Conservation (phyloP, 2,329 filamentous ascomycete genomes). For the Aulographum hederae region DNA sequence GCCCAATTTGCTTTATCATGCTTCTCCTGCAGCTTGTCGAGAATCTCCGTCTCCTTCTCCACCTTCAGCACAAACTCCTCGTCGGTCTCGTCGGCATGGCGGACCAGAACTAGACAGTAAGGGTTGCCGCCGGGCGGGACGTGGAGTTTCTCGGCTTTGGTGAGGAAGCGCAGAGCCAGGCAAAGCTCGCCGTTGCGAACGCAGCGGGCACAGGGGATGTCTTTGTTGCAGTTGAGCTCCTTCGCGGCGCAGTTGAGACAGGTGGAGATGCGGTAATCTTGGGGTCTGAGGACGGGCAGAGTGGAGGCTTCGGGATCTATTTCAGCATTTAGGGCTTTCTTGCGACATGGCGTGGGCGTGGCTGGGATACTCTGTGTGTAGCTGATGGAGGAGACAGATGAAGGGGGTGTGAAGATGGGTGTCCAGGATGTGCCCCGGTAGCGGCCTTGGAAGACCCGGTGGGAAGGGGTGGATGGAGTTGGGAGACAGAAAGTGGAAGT, state of each 20-base stretch:
- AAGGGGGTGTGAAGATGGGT: neutral
- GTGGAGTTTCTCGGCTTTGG: too few relatives aligned
- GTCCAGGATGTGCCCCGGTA: neutral
- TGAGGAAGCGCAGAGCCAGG: conserved; percentile 4
- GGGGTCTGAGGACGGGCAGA: neutral
- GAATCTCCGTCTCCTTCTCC: conserved; percentile 1
- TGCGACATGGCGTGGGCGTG: neutral
- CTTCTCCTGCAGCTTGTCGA: conserved; percentile 3
- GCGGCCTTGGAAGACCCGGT: neutral
- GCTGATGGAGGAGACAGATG: neutral
- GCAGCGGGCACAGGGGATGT: conserved; percentile 4
- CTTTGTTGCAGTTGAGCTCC: conserved; percentile 2
- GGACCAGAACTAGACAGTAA: conserved; percentile 1
- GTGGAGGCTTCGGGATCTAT: neutral
- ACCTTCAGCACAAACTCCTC: conserved; percentile 2
- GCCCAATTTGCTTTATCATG: conserved; percentile 3
- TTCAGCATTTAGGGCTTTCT: neutral
- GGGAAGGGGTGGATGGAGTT: too few relatives aligned
- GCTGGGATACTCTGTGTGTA: neutral
- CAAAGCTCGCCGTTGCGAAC: conserved; percentile 3
- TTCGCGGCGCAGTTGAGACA: conserved; percentile 5
- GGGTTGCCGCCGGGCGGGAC: neutral
- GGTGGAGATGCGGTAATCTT: neutral
- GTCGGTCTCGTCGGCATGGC: conserved; percentile 2
- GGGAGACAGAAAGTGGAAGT: neutral